Percentiles rank a stretch among this genome's conserved stretches.
Evolutionary conservation across 2,329 filamentous ascomycete species (phyloP).

Genomic region (Daldinia eschscholtzii): DNA sequence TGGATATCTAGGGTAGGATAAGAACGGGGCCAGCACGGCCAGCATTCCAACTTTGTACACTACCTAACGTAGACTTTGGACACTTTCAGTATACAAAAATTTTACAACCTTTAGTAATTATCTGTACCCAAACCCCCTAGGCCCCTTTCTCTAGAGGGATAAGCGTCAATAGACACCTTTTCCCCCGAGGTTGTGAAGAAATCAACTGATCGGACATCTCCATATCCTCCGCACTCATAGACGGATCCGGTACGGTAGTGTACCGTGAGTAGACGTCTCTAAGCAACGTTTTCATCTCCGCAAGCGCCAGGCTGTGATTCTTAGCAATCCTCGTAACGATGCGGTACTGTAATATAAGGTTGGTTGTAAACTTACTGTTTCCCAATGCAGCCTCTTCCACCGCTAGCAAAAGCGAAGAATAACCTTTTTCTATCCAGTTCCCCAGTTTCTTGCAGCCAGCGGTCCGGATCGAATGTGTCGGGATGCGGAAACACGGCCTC

Average conservation of each 20-base stretch:
- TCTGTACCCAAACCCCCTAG: neutral
- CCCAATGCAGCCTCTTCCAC: conserved; percentile 74
- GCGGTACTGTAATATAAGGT: neutral
- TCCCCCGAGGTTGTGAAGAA: conserved; percentile 71
- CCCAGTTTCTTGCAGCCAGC: conserved; percentile 82
- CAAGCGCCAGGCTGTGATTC: conserved; percentile 66
- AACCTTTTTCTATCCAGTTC: conserved; percentile 76
- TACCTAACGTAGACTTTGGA: neutral
- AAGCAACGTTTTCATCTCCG: conserved; percentile 76
- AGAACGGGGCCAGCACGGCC: neutral
- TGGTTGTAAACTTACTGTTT: conserved; percentile 69
- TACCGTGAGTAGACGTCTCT: conserved; percentile 72
- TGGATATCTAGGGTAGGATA: neutral
- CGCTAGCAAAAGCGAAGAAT: conserved; percentile 75
- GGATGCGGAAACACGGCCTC: conserved; percentile 80
- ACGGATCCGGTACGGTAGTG: conserved; percentile 65
- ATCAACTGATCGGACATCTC: conserved; percentile 76
- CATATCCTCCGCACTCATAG: conserved; percentile 70
- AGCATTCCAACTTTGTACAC: neutral
- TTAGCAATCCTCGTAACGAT: neutral
- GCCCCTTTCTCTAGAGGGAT: conserved; percentile 47
- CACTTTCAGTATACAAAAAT: neutral
- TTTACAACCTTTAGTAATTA: neutral
- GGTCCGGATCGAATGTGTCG: conserved; percentile 81
- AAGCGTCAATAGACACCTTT: conserved; percentile 69